Percentiles rank a stretch among this genome's conserved stretches.
Conservation (phyloP, 768 basidiomycete species). For the Coprinellus micaceus region DNA sequence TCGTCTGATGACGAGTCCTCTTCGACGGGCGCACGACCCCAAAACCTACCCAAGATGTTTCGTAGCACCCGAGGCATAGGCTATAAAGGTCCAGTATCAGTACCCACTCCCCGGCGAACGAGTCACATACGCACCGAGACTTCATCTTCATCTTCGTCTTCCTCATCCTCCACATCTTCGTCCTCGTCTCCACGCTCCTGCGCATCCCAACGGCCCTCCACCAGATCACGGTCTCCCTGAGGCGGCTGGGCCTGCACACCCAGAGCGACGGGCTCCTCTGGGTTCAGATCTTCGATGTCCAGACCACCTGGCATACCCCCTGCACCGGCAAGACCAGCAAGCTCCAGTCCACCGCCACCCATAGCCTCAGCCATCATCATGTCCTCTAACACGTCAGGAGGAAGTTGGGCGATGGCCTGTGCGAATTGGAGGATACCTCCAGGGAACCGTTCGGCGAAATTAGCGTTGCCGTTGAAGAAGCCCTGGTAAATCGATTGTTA, state of each 20-base stretch:
- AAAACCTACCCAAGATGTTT: constrained; percentile 58
- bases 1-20: constrained; percentile 43
- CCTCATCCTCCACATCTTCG: constrained; percentile 40
- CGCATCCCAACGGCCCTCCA: constrained; percentile 19
- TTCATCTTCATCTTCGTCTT: constrained; percentile 43
- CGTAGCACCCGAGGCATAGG: constrained; percentile 58
- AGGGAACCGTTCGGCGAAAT: constrained; percentile 53
- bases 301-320: constrained; percentile 48
- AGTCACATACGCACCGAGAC: constrained; percentile 41
- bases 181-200: constrained; percentile 28
- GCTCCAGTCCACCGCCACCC: constrained; percentile 26
- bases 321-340: constrained; percentile 13
- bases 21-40: constrained; percentile 36
- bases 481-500: constrained; percentile 26
- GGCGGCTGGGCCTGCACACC: constrained; percentile 23
- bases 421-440: constrained; percentile 66
- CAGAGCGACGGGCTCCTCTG: constrained; percentile 1
- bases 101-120: neutral
- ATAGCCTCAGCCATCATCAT: constrained; percentile 48
- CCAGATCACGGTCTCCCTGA: constrained; percentile 9
- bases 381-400: constrained; percentile 58
- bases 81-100: constrained; percentile 28
- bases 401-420: constrained; percentile 49
- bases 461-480: constrained; percentile 55
- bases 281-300: constrained; percentile 23